Percentiles rank a stretch among this genome's conserved stretches.
Conservation (phyloP, 208 protist species). For the Wallacemonas sp. region DNA sequence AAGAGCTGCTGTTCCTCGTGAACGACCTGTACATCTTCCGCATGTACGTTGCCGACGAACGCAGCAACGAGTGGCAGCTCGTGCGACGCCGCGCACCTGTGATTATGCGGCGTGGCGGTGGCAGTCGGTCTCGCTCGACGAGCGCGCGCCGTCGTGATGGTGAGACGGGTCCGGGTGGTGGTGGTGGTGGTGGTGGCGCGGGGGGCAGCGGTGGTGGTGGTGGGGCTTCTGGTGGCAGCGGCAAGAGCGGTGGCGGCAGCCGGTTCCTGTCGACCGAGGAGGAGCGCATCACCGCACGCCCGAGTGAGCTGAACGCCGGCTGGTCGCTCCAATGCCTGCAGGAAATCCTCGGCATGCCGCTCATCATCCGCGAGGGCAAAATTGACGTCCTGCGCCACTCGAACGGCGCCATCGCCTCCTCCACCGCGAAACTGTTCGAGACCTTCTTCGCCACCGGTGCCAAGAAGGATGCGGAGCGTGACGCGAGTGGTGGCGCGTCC, state of each 20-base stretch:
- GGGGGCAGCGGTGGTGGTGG: not conserved
- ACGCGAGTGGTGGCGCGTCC: too few relatives aligned
- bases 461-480: not conserved
- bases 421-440: conserved; percentile 7
- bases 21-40: conserved; percentile 36
- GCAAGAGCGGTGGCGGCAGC: conserved; percentile 8
- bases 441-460: conserved; percentile 1
- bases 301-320: conserved; percentile 39
- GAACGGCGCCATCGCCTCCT: conserved; percentile 4
- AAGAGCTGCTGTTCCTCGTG: conserved; percentile 39
- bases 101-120: conserved; percentile 18
- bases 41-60: conserved; percentile 39
- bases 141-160: conserved; percentile 1
- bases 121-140: conserved; percentile 8
- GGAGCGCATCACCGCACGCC: conserved; percentile 32
- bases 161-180: too few relatives aligned
- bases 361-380: conserved; percentile 30
- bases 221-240: not conserved
- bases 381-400: conserved; percentile 26
- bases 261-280: conserved; percentile 28
- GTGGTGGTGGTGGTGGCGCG: not conserved
- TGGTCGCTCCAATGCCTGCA: conserved; percentile 55
- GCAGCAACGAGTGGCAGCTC: conserved; percentile 39
- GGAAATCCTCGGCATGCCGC: conserved; percentile 40
- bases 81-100: conserved; percentile 26